These are phyloP conservation scores for Cladosporium halotolerans DNA, from an alignment of 2,329 filamentous ascomycete species.

Conservation along the genomic window DNA sequence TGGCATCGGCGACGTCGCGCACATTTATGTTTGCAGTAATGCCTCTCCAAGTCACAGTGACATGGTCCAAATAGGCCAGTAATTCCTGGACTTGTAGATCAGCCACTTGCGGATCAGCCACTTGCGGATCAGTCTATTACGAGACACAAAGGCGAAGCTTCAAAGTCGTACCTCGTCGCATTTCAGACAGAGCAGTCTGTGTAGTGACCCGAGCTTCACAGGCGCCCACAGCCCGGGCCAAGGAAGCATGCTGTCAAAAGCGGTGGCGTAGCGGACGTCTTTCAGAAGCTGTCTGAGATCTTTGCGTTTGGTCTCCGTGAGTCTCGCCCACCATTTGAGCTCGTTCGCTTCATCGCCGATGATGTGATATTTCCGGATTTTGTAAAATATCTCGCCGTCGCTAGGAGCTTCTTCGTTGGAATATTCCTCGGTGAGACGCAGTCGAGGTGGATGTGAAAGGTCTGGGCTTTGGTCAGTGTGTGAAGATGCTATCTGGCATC, in stretches of 20 bases:
- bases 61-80: slow-evolving; percentile 9
- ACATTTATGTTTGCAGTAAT: slow-evolving; percentile 4
- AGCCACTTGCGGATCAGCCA: too few species aligned
- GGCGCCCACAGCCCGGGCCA: slow-evolving; percentile 17
- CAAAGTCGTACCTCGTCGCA: slow-evolving; percentile 16
- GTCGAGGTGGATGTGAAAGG: background rate
- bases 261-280: slow-evolving; percentile 3
- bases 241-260: slow-evolving; percentile 15
- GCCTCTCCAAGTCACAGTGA: slow-evolving; percentile 5
- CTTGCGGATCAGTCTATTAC: background rate
- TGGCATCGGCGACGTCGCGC: slow-evolving; percentile 7
- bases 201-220: slow-evolving; percentile 16
- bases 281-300: slow-evolving; percentile 18
- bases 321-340: slow-evolving; percentile 18
- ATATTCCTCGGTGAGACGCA: slow-evolving; percentile 10
- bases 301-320: slow-evolving; percentile 17
- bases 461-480: background rate
- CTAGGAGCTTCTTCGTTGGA: slow-evolving; percentile 13
- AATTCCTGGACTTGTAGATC: slow-evolving; percentile 13
- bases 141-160: background rate
- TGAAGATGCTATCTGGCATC: background rate
- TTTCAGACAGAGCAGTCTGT: slow-evolving; percentile 17
- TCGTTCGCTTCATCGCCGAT: slow-evolving; percentile 5
- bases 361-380: slow-evolving; percentile 13
- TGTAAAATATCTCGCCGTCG: slow-evolving; percentile 17